phyloP scores from a whole-genome alignment of 179 eudicot genomes.

The Camellia oleifera region DNA sequence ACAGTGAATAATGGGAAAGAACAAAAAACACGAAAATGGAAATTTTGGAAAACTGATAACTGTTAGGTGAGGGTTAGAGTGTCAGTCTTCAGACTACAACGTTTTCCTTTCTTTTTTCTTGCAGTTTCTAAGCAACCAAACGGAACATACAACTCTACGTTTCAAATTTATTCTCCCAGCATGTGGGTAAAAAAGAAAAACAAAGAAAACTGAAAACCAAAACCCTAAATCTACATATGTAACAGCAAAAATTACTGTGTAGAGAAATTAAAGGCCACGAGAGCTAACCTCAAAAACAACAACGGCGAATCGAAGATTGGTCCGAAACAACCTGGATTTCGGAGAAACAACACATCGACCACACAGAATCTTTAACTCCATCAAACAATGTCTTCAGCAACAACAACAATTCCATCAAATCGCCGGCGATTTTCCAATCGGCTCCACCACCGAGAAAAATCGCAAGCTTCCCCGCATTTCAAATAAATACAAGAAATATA shows the following conservation, averaged over 20 bases:
- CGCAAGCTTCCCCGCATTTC: conserved; percentile 35
- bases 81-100: conserved; percentile 3
- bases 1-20: neutral
- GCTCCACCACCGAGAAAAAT: conserved; percentile 22
- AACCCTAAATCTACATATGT: conserved; percentile 9
- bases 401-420: conserved; percentile 46
- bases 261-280: neutral
- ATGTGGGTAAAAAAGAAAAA: neutral
- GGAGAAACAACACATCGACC: conserved; percentile 34
- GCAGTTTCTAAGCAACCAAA: conserved; percentile 7
- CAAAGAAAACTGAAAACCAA: neutral
- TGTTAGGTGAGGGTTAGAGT: neutral
- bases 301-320: conserved; percentile 34
- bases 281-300: conserved; percentile 44
- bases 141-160: neutral
- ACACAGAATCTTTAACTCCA: conserved; percentile 73
- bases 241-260: neutral
- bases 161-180: conserved; percentile 8
- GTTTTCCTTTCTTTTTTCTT: neutral
- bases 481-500: neutral
- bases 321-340: conserved; percentile 21
- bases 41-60: neutral
- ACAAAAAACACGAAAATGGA: neutral
- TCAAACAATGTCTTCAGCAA: conserved; percentile 32
- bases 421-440: conserved; percentile 43